phyloP scores from a whole-genome alignment of 345 rosid genomes.

The Toxicodendron radicans region DNA sequence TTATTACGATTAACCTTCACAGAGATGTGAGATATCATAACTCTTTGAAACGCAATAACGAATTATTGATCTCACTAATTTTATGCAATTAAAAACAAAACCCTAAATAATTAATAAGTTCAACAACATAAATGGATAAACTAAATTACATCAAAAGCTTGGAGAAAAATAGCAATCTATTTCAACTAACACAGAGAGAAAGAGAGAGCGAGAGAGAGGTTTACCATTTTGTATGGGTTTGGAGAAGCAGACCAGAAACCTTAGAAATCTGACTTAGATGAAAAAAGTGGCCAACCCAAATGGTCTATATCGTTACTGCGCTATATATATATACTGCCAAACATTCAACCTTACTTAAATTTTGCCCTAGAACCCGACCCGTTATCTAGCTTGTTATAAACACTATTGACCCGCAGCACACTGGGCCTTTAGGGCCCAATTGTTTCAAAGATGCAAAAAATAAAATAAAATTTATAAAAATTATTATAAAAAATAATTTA shows the following conservation, averaged over 20 bases:
- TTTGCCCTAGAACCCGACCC: conserved; percentile 19
- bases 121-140: neutral
- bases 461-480: too few species aligned
- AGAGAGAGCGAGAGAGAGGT: neutral
- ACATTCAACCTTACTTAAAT: neutral
- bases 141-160: neutral
- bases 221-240: conserved; percentile 25
- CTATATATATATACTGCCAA: neutral
- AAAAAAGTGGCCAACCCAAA: neutral
- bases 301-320: neutral
- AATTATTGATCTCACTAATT: neutral
- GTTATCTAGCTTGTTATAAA: neutral
- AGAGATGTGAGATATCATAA: neutral
- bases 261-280: neutral
- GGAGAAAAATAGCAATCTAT: neutral
- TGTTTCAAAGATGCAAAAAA: too few species aligned
- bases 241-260: conserved; percentile 10
- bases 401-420: neutral
- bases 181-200: neutral
- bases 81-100: too few species aligned
- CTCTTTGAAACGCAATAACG: neutral
- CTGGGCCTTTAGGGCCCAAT: neutral
- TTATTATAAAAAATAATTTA: too few species aligned
- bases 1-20: neutral
- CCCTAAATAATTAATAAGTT: neutral